Base-by-base conservation (phyloP, 2,329 filamentous ascomycete genomes). In the Ophiostoma ips region DNA sequence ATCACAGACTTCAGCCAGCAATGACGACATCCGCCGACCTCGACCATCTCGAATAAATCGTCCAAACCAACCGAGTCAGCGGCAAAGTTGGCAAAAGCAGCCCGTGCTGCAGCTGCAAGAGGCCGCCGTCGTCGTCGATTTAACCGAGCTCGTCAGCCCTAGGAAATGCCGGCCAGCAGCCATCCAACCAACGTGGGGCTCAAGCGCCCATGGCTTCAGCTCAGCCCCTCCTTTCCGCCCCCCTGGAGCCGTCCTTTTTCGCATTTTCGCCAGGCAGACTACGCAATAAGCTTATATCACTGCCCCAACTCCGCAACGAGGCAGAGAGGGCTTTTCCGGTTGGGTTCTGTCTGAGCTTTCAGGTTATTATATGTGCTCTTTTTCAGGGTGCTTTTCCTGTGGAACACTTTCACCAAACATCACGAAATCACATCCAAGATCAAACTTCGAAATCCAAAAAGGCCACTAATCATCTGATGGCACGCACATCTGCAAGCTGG, bases 401-500 rank as follows among this genome's bases (percentile, higher is more conserved):
- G n/a, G n/a, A n/a, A n/a, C n/a, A n/a, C n/a, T n/a, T n/a, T n/a
- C n/a, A n/a, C n/a, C n/a, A n/a, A n/a, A n/a, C n/a, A n/a, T n/a
- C n/a, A n/a, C n/a, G n/a, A n/a, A n/a, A n/a, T n/a, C n/a, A n/a
- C n/a, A n/a, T n/a, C n/a, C n/a, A n/a, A n/a, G n/a, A n/a, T n/a
- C n/a, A n/a, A 28, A 28, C 24, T 28, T 28, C 24, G 38, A 24
- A 24, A 41, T 19, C 7, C 8, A 19, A 7, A 8, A 18, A 38
- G 7, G 6, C 31, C 19, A 18, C 18, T 28, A 4, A 28, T 5
- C 24, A 28, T n/a, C n/a, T n/a, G 24, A 79, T 78, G 75, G 64
- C 71, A 57, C 68, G 66, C 55, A 63, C 68, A 54, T 62, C 64
- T 52, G 62, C 69, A 44, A 63, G 71, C 61, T 71, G 70, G 66